These are phyloP conservation scores for Silene coronaria DNA, from an alignment of 179 eudicot genomes.

Conservation along the genomic window DNA sequence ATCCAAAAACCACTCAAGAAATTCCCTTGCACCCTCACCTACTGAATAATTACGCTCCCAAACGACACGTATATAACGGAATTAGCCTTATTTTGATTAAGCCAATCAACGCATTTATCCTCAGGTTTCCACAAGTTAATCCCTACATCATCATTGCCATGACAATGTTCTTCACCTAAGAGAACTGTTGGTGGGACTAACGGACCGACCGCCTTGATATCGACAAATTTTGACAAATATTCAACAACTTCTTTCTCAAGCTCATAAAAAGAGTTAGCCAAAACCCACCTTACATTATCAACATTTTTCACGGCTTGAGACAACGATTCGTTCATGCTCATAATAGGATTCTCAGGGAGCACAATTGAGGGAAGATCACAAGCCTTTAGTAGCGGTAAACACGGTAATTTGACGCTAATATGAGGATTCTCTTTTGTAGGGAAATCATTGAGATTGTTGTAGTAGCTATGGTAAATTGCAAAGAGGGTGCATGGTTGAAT, in stretches of 20 bases:
- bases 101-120: slow-evolving; percentile 36
- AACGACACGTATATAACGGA: slow-evolving; percentile 43
- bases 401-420: slow-evolving; percentile 29
- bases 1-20: slow-evolving; percentile 10
- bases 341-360: slow-evolving; percentile 28
- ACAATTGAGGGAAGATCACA: slow-evolving; percentile 48
- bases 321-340: slow-evolving; percentile 9
- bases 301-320: slow-evolving; percentile 18
- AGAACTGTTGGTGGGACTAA: slow-evolving; percentile 26
- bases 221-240: slow-evolving; percentile 16
- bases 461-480: slow-evolving; percentile 34
- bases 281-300: slow-evolving; percentile 33
- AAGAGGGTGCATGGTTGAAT: slow-evolving; percentile 40
- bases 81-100: slow-evolving; percentile 14
- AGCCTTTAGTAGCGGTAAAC: slow-evolving; percentile 28
- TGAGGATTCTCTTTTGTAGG: slow-evolving; percentile 19
- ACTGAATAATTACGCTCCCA: slow-evolving; percentile 31
- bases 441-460: slow-evolving; percentile 25
- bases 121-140: slow-evolving; percentile 31
- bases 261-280: slow-evolving; percentile 35
- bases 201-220: slow-evolving; percentile 32
- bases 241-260: slow-evolving; percentile 34
- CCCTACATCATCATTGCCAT: not conserved
- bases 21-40: not conserved
- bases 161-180: slow-evolving; percentile 13